phyloP scores from a whole-genome alignment of 2,329 filamentous ascomycete species.

The Leptographium lundbergii region DNA sequence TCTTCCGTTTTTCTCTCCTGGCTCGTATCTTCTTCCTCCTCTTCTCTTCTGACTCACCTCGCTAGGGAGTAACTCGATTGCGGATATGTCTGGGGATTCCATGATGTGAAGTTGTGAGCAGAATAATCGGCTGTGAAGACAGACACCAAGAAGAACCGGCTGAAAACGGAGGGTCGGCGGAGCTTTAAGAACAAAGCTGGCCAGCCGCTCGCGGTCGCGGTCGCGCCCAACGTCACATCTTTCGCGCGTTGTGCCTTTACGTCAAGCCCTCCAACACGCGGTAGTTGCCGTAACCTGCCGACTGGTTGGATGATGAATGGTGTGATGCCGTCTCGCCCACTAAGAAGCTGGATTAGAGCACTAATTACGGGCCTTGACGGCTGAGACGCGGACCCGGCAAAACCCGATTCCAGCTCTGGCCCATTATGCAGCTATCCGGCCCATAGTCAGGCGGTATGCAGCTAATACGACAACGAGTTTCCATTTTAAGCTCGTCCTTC shows the following conservation, averaged over 20 bases:
- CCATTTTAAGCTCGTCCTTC: no score
- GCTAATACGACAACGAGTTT: not conserved
- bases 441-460: not conserved
- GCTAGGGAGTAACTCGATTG: constrained; percentile 9
- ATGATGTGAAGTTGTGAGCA: not conserved
- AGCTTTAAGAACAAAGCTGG: not conserved
- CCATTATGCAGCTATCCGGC: not conserved
- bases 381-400: not conserved
- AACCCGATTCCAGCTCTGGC: not conserved
- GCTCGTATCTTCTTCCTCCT: not conserved
- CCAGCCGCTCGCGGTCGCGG: not conserved
- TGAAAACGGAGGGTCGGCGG: not conserved
- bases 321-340: not conserved
- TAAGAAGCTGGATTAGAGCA: not conserved
- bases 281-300: not conserved
- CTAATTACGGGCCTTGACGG: not conserved
- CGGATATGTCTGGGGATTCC: not conserved
- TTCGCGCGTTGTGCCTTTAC: not conserved
- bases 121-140: not conserved
- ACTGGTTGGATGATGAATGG: not conserved
- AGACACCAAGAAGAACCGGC: not conserved
- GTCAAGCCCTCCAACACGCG: not conserved
- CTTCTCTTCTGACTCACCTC: constrained; percentile 3
- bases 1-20: not conserved
- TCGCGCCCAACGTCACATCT: not conserved